Percentiles rank a stretch among this genome's conserved stretches.
Evolutionary conservation across 306 rosid genomes (phyloP).

Genomic region (Prunus davidiana): DNA sequence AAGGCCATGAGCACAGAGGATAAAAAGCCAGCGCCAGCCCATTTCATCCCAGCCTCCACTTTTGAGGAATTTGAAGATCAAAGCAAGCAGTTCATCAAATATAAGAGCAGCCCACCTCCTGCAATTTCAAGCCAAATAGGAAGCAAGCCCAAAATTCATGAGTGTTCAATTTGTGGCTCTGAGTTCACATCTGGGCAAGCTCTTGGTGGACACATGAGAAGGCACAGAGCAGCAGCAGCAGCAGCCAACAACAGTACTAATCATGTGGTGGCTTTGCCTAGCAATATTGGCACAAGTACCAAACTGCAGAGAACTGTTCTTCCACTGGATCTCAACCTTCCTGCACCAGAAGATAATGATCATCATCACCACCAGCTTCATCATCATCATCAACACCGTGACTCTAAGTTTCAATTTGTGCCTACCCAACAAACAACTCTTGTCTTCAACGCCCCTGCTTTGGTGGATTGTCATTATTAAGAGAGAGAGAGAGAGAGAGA

Average conservation of each 20-base stretch:
- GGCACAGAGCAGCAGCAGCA: slow-evolving; percentile 50
- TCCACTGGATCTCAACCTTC: slow-evolving; percentile 81
- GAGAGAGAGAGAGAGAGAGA: slow-evolving; percentile 3
- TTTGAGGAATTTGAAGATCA: neutral
- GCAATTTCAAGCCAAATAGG: slow-evolving; percentile 26
- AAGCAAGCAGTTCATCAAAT: slow-evolving; percentile 19
- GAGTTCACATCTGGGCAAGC: slow-evolving; percentile 93
- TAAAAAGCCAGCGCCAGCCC: slow-evolving; percentile 22
- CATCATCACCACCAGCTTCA: slow-evolving; percentile 9
- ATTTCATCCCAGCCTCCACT: neutral
- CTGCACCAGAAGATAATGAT: slow-evolving; percentile 88
- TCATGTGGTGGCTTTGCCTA: neutral
- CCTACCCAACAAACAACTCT: slow-evolving; percentile 38
- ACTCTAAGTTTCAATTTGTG: slow-evolving; percentile 51
- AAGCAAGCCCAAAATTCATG: slow-evolving; percentile 59
- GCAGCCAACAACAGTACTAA: slow-evolving; percentile 3
- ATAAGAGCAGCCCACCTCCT: neutral
- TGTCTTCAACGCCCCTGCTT: slow-evolving; percentile 57
- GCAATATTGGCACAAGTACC: neutral
- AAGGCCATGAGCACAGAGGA: slow-evolving; percentile 19
- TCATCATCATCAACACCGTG: slow-evolving; percentile 14
- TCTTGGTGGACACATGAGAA: slow-evolving; percentile 92
- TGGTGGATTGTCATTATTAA: slow-evolving; percentile 87
- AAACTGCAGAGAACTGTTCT: slow-evolving; percentile 44
- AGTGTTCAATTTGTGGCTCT: slow-evolving; percentile 87